Evolutionary conservation across 2,329 filamentous ascomycete genomes (phyloP).

Genomic region (Helotiales sp.): DNA sequence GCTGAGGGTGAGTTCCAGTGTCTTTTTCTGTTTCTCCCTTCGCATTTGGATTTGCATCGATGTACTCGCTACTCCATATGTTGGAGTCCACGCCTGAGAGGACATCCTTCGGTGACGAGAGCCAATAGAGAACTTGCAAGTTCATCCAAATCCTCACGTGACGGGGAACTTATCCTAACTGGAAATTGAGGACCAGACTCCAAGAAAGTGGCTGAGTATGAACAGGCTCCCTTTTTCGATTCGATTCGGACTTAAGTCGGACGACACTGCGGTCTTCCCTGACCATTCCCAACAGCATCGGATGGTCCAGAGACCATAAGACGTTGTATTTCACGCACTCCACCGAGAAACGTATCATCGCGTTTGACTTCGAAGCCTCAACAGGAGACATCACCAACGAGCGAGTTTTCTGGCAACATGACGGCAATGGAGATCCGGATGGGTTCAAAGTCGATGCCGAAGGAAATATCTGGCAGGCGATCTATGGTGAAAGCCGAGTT

Average conservation of each 20-base stretch:
- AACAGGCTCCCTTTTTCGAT: conserved; percentile 73
- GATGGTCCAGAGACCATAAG: conserved; percentile 75
- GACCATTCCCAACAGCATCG: conserved; percentile 83
- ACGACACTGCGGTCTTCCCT: conserved; percentile 66
- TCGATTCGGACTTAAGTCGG: conserved; percentile 65
- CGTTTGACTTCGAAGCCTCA: conserved; percentile 72
- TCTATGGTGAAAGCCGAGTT: conserved; percentile 80
- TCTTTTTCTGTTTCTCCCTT: conserved; percentile 2
- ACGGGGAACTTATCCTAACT: background rate
- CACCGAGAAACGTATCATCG: conserved; percentile 69
- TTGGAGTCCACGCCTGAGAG: background rate
- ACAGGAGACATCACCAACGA: conserved; percentile 70
- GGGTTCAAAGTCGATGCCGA: conserved; percentile 84
- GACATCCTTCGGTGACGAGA: background rate
- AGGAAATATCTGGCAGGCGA: conserved; percentile 86
- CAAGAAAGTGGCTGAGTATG: conserved; percentile 4
- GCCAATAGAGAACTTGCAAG: background rate
- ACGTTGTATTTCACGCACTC: conserved; percentile 81
- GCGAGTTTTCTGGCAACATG: conserved; percentile 71
- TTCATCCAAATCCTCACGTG: background rate
- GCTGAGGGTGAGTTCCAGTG: conserved; percentile 42
- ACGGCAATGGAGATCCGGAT: conserved; percentile 72
- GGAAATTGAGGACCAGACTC: background rate
- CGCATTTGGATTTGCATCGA: background rate
- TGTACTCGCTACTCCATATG: background rate